Conservation (phyloP, 306 rosid genomes). For the Sechiopsis laciniata region DNA sequence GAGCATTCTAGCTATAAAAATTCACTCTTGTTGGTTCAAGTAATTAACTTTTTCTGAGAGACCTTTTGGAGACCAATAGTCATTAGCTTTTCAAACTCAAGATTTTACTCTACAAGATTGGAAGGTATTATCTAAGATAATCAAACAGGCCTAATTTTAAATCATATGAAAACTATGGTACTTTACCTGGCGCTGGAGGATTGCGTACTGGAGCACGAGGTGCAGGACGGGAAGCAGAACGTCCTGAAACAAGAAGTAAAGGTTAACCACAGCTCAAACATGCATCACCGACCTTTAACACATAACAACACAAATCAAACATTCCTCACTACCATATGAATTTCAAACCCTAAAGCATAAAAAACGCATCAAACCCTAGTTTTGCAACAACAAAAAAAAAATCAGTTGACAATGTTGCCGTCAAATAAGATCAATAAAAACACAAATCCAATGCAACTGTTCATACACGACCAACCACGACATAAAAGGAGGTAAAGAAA, state of each 20-base stretch:
- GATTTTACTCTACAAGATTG: neutral
- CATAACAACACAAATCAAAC: neutral
- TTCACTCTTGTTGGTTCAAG: neutral
- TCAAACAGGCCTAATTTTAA: neutral
- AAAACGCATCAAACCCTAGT: neutral
- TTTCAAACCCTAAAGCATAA: neutral
- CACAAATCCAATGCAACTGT: neutral
- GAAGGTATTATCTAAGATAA: neutral
- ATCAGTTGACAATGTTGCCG: neutral
- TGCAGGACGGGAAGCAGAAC: conserved; percentile 26
- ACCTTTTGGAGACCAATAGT: neutral
- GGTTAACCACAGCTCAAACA: neutral
- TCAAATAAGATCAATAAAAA: neutral
- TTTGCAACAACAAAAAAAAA: neutral
- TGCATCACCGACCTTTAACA: neutral
- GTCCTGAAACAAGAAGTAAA: conserved; percentile 20
- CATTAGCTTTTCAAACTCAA: neutral
- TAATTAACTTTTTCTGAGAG: neutral
- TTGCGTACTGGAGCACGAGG: conserved; percentile 18
- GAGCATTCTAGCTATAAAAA: neutral
- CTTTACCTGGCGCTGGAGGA: conserved; percentile 28
- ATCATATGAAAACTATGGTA: neutral
- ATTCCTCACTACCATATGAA: neutral
- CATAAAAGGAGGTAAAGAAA: neutral
- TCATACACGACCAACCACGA: neutral